Percentiles rank a stretch among this genome's conserved stretches.
phyloP scores from a whole-genome alignment of 257 asterid species.

The Ballota nigra region DNA sequence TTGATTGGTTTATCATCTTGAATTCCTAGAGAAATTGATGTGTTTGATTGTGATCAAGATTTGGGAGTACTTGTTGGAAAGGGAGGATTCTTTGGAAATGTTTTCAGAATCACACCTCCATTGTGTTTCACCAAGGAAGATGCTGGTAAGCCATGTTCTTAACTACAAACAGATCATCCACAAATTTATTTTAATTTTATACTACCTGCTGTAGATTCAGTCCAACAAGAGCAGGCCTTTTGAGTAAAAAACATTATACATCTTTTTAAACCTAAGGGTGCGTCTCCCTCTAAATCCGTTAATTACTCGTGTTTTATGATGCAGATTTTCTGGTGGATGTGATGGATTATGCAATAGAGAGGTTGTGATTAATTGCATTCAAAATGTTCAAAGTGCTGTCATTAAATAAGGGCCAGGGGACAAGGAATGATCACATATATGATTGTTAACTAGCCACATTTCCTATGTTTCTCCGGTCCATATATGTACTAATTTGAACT shows the following conservation, averaged over 20 bases:
- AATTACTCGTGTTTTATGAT: neutral
- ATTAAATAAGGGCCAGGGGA: too few relatives aligned
- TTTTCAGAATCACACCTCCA: slow-evolving; percentile 76
- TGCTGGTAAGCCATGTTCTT: slow-evolving; percentile 42
- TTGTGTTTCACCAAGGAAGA: slow-evolving; percentile 63
- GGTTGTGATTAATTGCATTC: slow-evolving; percentile 25
- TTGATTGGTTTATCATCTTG: neutral
- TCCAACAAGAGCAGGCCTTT: too few relatives aligned
- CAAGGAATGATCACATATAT: neutral
- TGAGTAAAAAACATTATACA: too few relatives aligned
- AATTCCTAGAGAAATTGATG: too few relatives aligned
- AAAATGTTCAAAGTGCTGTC: neutral
- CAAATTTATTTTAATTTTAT: too few relatives aligned
- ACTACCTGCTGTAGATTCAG: too few relatives aligned
- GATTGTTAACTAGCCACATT: neutral
- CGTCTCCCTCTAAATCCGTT: neutral
- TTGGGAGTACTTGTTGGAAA: slow-evolving; percentile 71
- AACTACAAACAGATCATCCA: too few relatives aligned
- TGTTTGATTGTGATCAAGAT: slow-evolving; percentile 27
- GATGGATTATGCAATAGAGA: slow-evolving; percentile 48
- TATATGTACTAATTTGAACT: neutral
- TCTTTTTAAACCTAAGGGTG: too few relatives aligned
- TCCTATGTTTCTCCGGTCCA: neutral
- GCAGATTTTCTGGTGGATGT: slow-evolving; percentile 55
- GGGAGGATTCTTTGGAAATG: slow-evolving; percentile 73